phyloP scores from a whole-genome alignment of 306 rosid species.

The Gillenia trifoliata region DNA sequence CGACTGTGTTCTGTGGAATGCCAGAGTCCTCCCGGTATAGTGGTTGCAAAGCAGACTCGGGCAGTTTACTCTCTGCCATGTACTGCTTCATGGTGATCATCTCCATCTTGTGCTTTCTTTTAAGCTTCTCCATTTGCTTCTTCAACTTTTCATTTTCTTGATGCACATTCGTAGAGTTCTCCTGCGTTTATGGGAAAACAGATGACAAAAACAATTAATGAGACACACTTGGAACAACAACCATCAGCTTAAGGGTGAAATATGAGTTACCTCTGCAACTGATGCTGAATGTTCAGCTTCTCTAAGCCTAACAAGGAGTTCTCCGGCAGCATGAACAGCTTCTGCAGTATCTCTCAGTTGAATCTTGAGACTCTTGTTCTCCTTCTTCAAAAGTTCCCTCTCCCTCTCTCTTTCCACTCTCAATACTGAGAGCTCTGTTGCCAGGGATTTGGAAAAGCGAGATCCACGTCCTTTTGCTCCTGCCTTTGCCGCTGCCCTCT shows the following conservation, averaged over 20 bases:
- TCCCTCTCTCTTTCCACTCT: conserved; percentile 91
- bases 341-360: conserved; percentile 97
- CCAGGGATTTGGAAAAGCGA: conserved; percentile 77
- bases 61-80: conserved; percentile 81
- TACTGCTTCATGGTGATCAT: conserved; percentile 87
- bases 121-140: conserved; percentile 84
- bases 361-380: conserved; percentile 73
- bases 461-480: conserved; percentile 75
- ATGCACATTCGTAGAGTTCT: conserved; percentile 46
- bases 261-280: conserved; percentile 60
- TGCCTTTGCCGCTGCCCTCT: conserved; percentile 80
- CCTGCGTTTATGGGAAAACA: conserved; percentile 41
- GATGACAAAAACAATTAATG: not conserved
- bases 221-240: not conserved
- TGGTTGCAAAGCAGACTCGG: conserved; percentile 74
- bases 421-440: conserved; percentile 84
- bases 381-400: conserved; percentile 72
- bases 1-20: conserved; percentile 30
- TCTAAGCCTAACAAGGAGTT: conserved; percentile 86
- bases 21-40: conserved; percentile 56
- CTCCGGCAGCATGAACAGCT: conserved; percentile 99
- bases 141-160: conserved; percentile 70
- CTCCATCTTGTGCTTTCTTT: conserved; percentile 94
- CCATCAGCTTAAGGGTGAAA: not conserved
- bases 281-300: conserved; percentile 87